A percentile compares a stretch with the other conserved stretches of the same genome.
Evolutionary conservation across 331 rosid genomes (phyloP).

Genomic region (Erythrophleum ivorense): DNA sequence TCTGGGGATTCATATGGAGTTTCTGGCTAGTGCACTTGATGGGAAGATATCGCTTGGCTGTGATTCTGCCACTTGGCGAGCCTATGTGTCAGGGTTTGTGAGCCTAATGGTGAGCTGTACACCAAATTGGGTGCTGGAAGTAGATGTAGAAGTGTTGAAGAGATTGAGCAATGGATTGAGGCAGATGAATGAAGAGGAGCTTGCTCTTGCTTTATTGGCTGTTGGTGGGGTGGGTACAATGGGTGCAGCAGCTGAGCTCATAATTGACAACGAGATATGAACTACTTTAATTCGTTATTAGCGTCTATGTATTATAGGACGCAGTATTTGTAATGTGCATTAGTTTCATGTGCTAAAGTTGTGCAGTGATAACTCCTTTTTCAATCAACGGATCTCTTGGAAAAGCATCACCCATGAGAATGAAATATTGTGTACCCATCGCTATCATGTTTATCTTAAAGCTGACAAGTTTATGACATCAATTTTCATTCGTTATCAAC

Average conservation of each 20-base stretch:
- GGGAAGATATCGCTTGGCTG: conserved; percentile 86
- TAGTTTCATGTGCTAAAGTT: not conserved
- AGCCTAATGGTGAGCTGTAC: conserved; percentile 84
- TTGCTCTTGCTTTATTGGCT: conserved; percentile 81
- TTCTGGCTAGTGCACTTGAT: conserved; percentile 82
- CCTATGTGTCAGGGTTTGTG: conserved; percentile 75
- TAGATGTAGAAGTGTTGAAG: conserved; percentile 72
- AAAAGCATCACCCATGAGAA: not conserved
- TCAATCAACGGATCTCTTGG: not conserved
- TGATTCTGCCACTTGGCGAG: conserved; percentile 78
- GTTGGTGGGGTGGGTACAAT: conserved; percentile 74
- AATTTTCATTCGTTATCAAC: no score
- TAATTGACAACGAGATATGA: conserved; percentile 43
- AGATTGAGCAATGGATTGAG: conserved; percentile 80
- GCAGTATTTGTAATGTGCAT: not conserved
- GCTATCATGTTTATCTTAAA: not conserved
- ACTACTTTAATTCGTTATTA: not conserved
- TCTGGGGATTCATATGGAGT: conserved; percentile 73
- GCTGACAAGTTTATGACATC: not conserved
- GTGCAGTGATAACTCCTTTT: not conserved
- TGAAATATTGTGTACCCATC: not conserved
- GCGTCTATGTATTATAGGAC: not conserved
- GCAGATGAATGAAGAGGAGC: conserved; percentile 79
- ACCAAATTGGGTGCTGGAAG: conserved; percentile 74
- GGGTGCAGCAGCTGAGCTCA: conserved; percentile 92